Conservation (phyloP, 495 filamentous ascomycete genomes). For the Pseudevernia furfuracea region DNA sequence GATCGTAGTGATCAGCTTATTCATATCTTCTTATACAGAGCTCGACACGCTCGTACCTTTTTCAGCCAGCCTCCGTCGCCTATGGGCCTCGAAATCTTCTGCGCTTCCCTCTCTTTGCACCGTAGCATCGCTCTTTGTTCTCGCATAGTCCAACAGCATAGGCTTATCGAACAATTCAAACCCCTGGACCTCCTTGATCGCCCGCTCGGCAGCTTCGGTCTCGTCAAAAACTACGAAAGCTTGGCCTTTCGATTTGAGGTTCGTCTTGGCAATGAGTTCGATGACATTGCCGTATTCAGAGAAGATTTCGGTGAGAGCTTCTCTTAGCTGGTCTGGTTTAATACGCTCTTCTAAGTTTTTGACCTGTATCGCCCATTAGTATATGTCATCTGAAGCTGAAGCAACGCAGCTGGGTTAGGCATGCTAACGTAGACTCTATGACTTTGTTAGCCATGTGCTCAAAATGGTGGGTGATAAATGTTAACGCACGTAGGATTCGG, state of each 20-base stretch:
- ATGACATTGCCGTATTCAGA: constrained; percentile 83
- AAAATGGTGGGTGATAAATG: not conserved
- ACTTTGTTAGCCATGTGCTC: constrained; percentile 7
- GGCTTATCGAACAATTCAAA: constrained; percentile 93
- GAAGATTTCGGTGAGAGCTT: constrained; percentile 71
- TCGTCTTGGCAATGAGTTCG: constrained; percentile 87
- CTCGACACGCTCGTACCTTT: constrained; percentile 54
- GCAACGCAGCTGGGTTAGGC: not conserved
- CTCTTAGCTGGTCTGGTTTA: constrained; percentile 70
- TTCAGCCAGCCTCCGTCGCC: constrained; percentile 76
- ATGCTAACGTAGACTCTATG: constrained; percentile 25
- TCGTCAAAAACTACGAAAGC: constrained; percentile 92
- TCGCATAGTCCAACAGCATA: constrained; percentile 80
- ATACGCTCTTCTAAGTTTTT: constrained; percentile 90
- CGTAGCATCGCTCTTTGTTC: constrained; percentile 80
- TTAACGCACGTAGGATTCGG: constrained; percentile 18
- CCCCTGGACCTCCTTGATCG: constrained; percentile 83
- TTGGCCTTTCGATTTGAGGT: constrained; percentile 88
- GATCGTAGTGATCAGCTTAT: not conserved
- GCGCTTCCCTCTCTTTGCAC: constrained; percentile 63
- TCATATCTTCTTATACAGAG: not conserved
- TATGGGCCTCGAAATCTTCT: constrained; percentile 82
- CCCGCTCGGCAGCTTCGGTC: constrained; percentile 63
- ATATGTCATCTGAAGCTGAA: not conserved
- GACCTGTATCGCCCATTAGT: constrained; percentile 44